Base-by-base conservation (phyloP, 108 stramenopile species). In the Seminavis robusta region DNA sequence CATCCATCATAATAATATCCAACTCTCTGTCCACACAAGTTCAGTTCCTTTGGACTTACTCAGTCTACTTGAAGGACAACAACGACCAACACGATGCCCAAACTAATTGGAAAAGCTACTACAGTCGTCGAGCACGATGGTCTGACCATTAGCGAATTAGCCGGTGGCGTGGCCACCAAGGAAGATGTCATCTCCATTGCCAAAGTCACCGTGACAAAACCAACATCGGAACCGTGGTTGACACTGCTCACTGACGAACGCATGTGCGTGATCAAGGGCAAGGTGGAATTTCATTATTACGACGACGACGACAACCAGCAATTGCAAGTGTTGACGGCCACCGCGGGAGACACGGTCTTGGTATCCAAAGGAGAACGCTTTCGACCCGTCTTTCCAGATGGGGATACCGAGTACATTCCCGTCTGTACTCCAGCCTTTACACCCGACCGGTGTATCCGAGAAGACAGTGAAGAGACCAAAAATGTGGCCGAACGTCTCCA, bases 171-270 rank as follows among this genome's bases (percentile, higher is more conserved):
- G 23, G 69, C 75, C 20, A 80, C 70, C 11, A 47, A 59, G 28
- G 63, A 61, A 7, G 83, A 84, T 44, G 46, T 49, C 27, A 30
- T 87, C 21, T 85, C 83, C 16, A 29, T 91, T 13, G 90, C 90
- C 5, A 32, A 56, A 9, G 90, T 91, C 9, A 63, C 42, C 9
- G 74, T 85, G 30, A 13, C 60, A 23, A 39, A 67, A 25, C 82
- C 82, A 0, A 59, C 81, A 17, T 49, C 65, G 2, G 86, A 87
- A 50, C 86, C 90, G 0, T 91, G 79, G 81, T 65, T 87, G 43
- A 87, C 83, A 0, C 45, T 85, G 45, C 51, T 79, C 28, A 88
- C 85, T 41, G 86, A 87, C 42, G 90, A 86, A 47, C 86, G 80
- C 67, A 48, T 91, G 1, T 60, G 67, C 42, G 79, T 87, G 39